Evolutionary conservation across 1,284 basidiomycete species (phyloP), one percentile per base, ranked within the genome.

Genomic region (Leccinum variabile): DNA sequence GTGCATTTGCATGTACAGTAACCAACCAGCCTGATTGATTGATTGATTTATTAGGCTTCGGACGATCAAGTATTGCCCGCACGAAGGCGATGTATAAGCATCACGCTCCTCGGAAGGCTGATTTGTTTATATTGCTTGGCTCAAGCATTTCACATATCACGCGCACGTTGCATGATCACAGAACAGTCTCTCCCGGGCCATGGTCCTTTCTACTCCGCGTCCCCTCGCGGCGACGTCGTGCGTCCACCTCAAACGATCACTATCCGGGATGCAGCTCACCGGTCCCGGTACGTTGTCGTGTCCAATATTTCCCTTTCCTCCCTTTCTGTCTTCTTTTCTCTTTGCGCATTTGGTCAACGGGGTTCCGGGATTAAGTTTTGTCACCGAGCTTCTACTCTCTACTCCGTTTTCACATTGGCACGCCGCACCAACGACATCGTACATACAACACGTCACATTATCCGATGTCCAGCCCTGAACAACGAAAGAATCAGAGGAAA

Each of bases 151-250:
- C n/a, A 54, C 53, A 22, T 9, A 32, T 35, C 33, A 35, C 33
- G 32, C 7, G 16, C 52, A 54, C 18, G 44, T 46, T 46, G 44
- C 44, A 46, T 22, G 18, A 18, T 39, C 37, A 39, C 18, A 22
- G 44, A 46, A 18, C 18, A 22, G 18, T 13, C 4, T 18, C 28
- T 32, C 11, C 8, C 32, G 6, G 46, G 46, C 18, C 54, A n/a
- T 46, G 44, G 18, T 22, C 6, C 44, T 14, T 22, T 22, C 18
- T 14, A 28, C 11, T 28, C 28, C 39, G 13, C 2, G 39, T 61
- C 35, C n/a, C 56, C 61, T 68, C 61, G 50, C 44, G 54, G 65
- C 57, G 52, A 61, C 22, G 6, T 65, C 52, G 50, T 53, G 28
- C 37, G 30, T 32, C 14, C 2, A 14, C 32, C 10, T 25, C 16